Evolutionary conservation across 2,329 filamentous ascomycete genomes (phyloP).

Genomic region (Paracamarosporium sp.): DNA sequence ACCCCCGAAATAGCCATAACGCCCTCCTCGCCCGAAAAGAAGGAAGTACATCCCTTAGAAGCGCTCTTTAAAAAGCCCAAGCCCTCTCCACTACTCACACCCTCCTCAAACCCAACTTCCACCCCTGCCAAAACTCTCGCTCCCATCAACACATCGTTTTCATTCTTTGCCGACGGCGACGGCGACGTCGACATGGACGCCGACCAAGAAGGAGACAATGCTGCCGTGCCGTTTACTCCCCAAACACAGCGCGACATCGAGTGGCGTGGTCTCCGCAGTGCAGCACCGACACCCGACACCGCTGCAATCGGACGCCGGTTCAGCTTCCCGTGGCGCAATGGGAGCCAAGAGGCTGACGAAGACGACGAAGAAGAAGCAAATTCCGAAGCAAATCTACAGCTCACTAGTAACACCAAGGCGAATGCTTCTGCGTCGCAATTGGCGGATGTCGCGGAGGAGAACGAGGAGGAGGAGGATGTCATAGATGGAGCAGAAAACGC

Average conservation of each 20-base stretch:
- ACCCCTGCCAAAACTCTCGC: constrained; percentile 47
- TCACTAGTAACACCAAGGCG: constrained; percentile 39
- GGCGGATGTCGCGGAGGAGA: constrained; percentile 33
- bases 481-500: constrained; percentile 15
- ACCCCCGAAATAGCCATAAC: constrained; percentile 21
- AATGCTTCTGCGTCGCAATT: constrained; percentile 27
- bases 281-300: constrained; percentile 93
- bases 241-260: constrained; percentile 82
- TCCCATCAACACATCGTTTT: constrained; percentile 69
- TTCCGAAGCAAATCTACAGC: constrained; percentile 27
- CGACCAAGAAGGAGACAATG: constrained; percentile 47
- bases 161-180: constrained; percentile 70
- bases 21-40: constrained; percentile 28
- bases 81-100: constrained; percentile 34
- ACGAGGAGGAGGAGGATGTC: constrained; percentile 31
- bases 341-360: constrained; percentile 50
- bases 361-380: constrained; percentile 53
- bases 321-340: constrained; percentile 55
- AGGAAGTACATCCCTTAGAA: constrained; percentile 81
- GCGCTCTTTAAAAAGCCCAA: constrained; percentile 84
- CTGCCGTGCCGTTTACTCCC: constrained; percentile 73
- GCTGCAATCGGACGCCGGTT: constrained; percentile 74
- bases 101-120: constrained; percentile 34
- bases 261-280: constrained; percentile 77
- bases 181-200: constrained; percentile 43